Evolutionary conservation across 805 yeast genomes (phyloP).

Genomic region (Isabelozyma rhagii): DNA sequence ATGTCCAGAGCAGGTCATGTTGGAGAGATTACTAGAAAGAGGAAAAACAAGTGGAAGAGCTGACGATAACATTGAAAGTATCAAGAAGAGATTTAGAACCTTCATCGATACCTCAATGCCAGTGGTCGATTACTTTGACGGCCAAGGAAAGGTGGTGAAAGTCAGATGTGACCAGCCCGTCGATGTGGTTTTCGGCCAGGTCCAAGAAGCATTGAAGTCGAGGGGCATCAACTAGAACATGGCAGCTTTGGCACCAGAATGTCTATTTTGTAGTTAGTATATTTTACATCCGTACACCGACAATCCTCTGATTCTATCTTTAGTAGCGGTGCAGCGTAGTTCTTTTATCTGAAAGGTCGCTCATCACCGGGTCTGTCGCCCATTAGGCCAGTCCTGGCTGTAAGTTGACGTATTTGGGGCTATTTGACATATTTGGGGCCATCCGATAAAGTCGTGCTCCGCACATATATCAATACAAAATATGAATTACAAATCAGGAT

Average conservation of each 20-base stretch:
- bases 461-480: no score
- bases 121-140: constrained; percentile 79
- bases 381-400: no score
- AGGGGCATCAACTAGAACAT: constrained; percentile 22
- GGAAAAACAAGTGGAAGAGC: constrained; percentile 93
- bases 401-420: no score
- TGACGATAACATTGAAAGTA: constrained; percentile 90
- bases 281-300: background rate
- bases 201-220: constrained; percentile 57
- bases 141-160: constrained; percentile 71
- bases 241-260: background rate
- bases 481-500: no score
- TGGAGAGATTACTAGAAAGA: constrained; percentile 78
- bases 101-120: constrained; percentile 91
- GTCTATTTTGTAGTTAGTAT: background rate
- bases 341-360: no score
- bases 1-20: constrained; percentile 81
- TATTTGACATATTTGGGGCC: background rate
- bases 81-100: constrained; percentile 82
- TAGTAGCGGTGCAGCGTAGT: no score
- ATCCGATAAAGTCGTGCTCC: background rate
- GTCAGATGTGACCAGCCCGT: constrained; percentile 78
- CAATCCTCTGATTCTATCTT: no score
- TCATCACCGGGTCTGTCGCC: no score
- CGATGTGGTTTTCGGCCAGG: constrained; percentile 70